These are phyloP conservation scores for Dissophora globulifera DNA, from an alignment of 192 early-diverging fungal genomes.

Conservation along the genomic window DNA sequence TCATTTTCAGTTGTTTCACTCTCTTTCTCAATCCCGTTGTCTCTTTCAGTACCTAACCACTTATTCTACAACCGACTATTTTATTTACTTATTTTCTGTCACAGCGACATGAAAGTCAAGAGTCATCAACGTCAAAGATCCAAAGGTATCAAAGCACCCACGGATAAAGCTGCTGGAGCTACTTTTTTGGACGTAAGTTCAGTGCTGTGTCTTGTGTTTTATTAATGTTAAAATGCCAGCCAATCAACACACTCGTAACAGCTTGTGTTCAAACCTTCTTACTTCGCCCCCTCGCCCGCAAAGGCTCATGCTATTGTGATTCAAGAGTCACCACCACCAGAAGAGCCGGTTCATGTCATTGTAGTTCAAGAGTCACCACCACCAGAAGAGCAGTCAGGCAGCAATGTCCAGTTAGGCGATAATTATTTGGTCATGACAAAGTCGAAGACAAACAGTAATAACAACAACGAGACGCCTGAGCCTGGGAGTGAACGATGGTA, in stretches of 20 bases:
- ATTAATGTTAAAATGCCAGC: constrained; percentile 11
- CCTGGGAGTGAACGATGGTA: constrained; percentile 20
- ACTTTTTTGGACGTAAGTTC: constrained; percentile 21
- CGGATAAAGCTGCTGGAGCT: constrained; percentile 11
- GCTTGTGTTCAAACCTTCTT: constrained; percentile 21
- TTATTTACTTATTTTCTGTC: constrained; percentile 20
- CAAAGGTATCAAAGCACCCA: constrained; percentile 14
- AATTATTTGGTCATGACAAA: constrained; percentile 13
- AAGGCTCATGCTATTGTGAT: constrained; percentile 10
- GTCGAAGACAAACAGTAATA: constrained; percentile 10
- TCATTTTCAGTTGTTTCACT: constrained; percentile 14
- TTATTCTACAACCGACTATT: constrained; percentile 16
- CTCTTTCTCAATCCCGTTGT: constrained; percentile 21
- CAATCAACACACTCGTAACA: constrained; percentile 22
- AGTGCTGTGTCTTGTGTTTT: constrained; percentile 13
- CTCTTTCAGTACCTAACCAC: constrained; percentile 13
- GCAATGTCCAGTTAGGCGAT: constrained; percentile 20
- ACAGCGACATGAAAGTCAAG: constrained; percentile 16
- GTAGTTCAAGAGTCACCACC: constrained; percentile 15
- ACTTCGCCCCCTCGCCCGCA: constrained; percentile 9
- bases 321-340: constrained; percentile 14
- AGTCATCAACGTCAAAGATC: constrained; percentile 12
- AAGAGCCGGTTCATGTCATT: no score
- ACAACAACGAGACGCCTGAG: constrained; percentile 14
- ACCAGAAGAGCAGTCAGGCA: constrained; percentile 16